Percentiles rank a stretch among this genome's conserved stretches.
Conservation (phyloP, 768 basidiomycete genomes). For the Mycena maculata region DNA sequence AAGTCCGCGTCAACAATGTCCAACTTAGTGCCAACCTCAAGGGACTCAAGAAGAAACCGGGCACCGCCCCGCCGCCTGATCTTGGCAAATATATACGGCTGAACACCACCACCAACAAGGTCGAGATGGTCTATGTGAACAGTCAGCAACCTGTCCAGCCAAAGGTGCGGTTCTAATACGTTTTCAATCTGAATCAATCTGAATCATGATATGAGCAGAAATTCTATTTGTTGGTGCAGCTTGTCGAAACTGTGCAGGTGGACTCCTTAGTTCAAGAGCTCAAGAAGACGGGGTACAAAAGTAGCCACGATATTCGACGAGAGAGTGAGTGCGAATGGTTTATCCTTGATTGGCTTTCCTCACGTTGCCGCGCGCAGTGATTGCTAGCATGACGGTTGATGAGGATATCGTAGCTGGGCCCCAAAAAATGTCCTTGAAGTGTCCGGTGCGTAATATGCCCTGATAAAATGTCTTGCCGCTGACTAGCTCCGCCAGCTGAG, state of each 20-base stretch:
- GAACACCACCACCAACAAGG: constrained; percentile 63
- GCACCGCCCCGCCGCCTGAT: constrained; percentile 92
- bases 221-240: constrained; percentile 86
- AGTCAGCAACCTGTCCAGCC: constrained; percentile 80
- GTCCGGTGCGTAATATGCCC: constrained; percentile 75
- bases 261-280: constrained; percentile 76
- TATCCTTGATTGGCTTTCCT: constrained; percentile 14
- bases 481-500: constrained; percentile 65
- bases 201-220: constrained; percentile 61
- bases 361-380: constrained; percentile 58
- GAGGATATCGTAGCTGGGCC: constrained; percentile 94
- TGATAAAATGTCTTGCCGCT: neutral
- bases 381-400: constrained; percentile 70
- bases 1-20: constrained; percentile 85
- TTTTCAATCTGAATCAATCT: neutral
- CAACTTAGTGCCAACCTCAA: constrained; percentile 82
- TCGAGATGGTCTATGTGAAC: constrained; percentile 93
- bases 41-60: constrained; percentile 95
- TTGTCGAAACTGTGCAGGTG: constrained; percentile 83
- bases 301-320: constrained; percentile 70
- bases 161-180: constrained; percentile 62
- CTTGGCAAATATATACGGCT: constrained; percentile 56
- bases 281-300: constrained; percentile 73
- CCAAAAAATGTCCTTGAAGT: constrained; percentile 91
- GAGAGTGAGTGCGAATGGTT: constrained; percentile 63